phyloP scores from a whole-genome alignment of 768 basidiomycete species.

The Podaxis pistillaris region DNA sequence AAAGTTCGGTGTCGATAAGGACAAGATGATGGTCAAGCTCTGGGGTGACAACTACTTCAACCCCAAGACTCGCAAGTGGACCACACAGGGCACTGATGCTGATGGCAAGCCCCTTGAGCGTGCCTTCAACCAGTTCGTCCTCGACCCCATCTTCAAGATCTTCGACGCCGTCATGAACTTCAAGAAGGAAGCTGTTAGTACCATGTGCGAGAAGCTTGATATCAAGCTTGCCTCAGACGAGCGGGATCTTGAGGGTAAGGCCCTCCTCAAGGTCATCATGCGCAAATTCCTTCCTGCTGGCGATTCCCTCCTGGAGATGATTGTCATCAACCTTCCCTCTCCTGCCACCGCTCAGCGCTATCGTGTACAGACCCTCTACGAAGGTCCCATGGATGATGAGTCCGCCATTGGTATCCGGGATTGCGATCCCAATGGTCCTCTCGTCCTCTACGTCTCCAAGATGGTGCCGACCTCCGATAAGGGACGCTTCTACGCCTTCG shows the following conservation, averaged over 20 bases:
- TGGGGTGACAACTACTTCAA: constrained; percentile 99
- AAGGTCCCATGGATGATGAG: constrained; percentile 99
- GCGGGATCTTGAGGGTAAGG: constrained; percentile 93
- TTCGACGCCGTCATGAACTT: constrained; percentile 99
- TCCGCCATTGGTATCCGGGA: constrained; percentile 98
- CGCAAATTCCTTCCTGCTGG: constrained; percentile 99
- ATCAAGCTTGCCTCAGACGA: constrained; percentile 86
- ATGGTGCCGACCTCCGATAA: constrained; percentile 99
- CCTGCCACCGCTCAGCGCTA: constrained; percentile 96
- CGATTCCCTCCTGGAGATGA: constrained; percentile 99
- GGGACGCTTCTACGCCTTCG: constrained; percentile 99
- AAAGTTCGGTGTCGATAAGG: constrained; percentile 98
- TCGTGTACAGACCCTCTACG: constrained; percentile 99
- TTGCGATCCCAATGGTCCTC: constrained; percentile 94
- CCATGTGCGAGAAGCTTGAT: constrained; percentile 96
- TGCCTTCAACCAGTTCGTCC: constrained; percentile 97
- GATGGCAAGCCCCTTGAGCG: constrained; percentile 94
- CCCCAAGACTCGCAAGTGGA: constrained; percentile 95
- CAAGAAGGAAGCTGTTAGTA: constrained; percentile 85
- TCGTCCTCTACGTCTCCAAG: constrained; percentile 98
- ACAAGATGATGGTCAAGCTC: constrained; percentile 95
- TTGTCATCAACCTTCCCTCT: constrained; percentile 98
- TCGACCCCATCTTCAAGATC: constrained; percentile 98
- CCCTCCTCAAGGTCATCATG: constrained; percentile 96
- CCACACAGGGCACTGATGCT: constrained; percentile 68